Conservation (phyloP, 1,284 basidiomycete genomes). For the Phylloboletellus chloephorus region DNA sequence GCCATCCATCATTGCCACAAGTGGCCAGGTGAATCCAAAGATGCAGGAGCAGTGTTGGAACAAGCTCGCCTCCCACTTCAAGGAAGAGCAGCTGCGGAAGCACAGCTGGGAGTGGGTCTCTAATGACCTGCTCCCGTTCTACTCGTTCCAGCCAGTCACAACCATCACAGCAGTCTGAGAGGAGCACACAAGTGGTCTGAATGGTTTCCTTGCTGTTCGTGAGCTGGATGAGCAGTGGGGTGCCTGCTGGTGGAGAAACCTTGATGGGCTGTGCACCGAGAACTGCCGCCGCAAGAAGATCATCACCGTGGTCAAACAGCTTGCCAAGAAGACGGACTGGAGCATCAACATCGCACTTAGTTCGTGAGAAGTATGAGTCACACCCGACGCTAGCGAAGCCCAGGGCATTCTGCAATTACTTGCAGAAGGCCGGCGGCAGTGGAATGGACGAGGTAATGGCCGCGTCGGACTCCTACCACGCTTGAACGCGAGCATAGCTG, state of each 20-base stretch:
- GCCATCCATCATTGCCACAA: no score
- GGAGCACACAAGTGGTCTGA: constrained; percentile 11
- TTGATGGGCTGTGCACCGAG: constrained; percentile 14
- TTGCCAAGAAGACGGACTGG: constrained; percentile 15
- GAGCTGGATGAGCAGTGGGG: constrained; percentile 15
- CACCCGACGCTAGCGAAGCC: constrained; percentile 7
- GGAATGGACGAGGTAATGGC: no score
- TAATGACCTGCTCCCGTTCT: constrained; percentile 9
- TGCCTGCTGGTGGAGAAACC: constrained; percentile 14
- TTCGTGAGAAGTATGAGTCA: constrained; percentile 15
- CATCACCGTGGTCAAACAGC: constrained; percentile 7
- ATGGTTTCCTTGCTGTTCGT: constrained; percentile 9
- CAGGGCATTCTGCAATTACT: constrained; percentile 13
- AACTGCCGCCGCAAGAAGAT: constrained; percentile 10
- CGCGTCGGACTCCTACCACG: no score
- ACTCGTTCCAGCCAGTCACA: constrained; percentile 4
- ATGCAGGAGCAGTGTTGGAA: no score
- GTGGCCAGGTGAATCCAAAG: no score
- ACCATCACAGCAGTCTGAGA: constrained; percentile 15
- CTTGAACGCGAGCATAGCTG: no score
- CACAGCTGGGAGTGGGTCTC: no score
- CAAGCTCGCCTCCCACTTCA: no score
- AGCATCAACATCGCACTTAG: constrained; percentile 11
- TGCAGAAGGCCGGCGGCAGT: no score
- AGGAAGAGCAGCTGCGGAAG: no score